Evolutionary conservation across 257 asterid genomes (phyloP), one percentile per base, ranked within the genome.

Genomic region (Scutellaria minor): DNA sequence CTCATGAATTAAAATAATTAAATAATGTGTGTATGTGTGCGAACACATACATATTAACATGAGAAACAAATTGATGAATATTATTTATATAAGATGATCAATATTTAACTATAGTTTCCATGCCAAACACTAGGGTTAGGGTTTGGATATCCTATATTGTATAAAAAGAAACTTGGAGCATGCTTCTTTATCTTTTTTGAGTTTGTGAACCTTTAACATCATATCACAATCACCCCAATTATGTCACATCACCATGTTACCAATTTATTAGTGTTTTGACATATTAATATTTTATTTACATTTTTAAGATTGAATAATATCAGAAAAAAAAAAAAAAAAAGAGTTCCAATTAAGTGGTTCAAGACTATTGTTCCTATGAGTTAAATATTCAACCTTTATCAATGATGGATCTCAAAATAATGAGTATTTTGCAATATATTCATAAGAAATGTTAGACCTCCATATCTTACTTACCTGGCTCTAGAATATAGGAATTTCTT

Each of bases 91-190:
- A 7, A 5, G 44, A 51, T 12, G 24, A 14, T 31, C 37, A 7
- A 7, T n/a, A 10, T 52, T 3, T 2, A 72, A 11, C 2, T 7
- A 5, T 15, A 14, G 52, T 31, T 58, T 48, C 65, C 22, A 41
- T 40, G 71, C 61, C 50, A 52, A 66, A 68, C 50, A 73, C 71
- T 77, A 77, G 75, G 82, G 78, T 77, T 81, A 74, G 80, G 82
- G 82, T 81, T 80, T 70, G 41, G 73, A 64, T 57, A 31, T 58
- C 56, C 35, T 46, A 51, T 40, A 42, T 39, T 24, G 55, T 39
- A 39, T 24, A 50, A 41, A 9, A 59, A 54, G 42, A 15, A 55
- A 13, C 14, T 64, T 14, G 46, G 51, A n/a, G 18, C 48, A 7
- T 54, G 59, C n/a, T 64, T 64, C 5, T 54, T 41, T 48, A 22